Evolutionary conservation across 257 asterid species (phyloP), one percentile per base, ranked within the genome.

Genomic region (Anisodus tanguticus): DNA sequence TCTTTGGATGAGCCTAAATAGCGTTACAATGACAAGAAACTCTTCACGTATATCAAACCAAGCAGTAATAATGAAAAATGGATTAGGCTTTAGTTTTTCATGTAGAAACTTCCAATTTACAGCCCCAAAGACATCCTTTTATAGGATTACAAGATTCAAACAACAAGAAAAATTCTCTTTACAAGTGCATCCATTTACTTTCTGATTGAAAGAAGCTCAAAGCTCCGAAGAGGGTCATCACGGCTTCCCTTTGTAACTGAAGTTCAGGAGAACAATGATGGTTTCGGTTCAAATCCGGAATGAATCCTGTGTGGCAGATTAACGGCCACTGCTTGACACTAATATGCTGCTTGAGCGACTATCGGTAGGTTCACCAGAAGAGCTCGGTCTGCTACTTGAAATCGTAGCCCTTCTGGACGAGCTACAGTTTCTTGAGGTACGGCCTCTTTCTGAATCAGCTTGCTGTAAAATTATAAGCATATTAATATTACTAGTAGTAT

Each of bases 201-300:
- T 80, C 88, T 87, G 86, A 91, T 83, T 7, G 94, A 89, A 68
- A 95, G 98, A 84, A 95, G 93, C 87, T 96, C 98, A 9, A 96
- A 94, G 95, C 98, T 96, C 68, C 98, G 93, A 59, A 96, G 91
- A 86, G 98, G 93, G 82, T 96, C 98, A 64, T 92, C 95, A 0
- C 98, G 97, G 60, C 91, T 81, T 80, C 94, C 96, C 86, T 91
- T 92, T 26, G 88, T 8, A 17, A 83, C 82, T 13, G 92, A 87
- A 35, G 92, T 83, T 12, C 97, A 97, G 81, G 93, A 86, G 54
- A 85, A 76, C 43, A 81, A 67, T 55, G 86, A 79, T 17, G 85
- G 55, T 79, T 71, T 77, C 35, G 81, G 54, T 77, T 49, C 82
- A 17, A 41, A 26, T 22, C 82, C 82, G 6, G 84, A 82, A 45